Base-by-base conservation (phyloP, 1,284 basidiomycete species). In the Ustilago sp. region DNA sequence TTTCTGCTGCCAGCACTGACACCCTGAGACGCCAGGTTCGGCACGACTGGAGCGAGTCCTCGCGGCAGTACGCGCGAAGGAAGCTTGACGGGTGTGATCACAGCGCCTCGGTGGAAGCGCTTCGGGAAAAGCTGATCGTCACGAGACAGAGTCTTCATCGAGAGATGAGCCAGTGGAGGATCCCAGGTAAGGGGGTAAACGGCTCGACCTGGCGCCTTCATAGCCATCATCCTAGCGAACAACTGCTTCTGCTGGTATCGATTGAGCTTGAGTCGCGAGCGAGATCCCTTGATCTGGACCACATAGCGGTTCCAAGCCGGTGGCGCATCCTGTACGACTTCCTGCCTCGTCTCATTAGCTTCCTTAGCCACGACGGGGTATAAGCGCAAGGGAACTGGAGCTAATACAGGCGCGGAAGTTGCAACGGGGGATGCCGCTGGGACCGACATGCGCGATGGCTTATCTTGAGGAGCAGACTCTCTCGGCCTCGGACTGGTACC, bases 91-190 rank as follows among this genome's bases (percentile, higher is more conserved):
- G 68, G 57, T 15, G 79, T 64, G 50, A 83, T 80, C 15, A 80
- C 75, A 36, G 56, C 74, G 12, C 81, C 82, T 13, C 68, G 77
- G 9, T 74, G 68, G 68, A 63, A 83, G n/a, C 75, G 74, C 41
- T 81, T 83, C 8, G 79, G 72, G 54, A 82, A 81, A 58, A 83
- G 75, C 54, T 77, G 77, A 50, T 82, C 82, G 53, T 83, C 80
- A 19, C 79, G 59, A 3, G 68, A 80, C 12, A 83, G 64, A 11
- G 80, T 83, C 67, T 76, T 72, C 55, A 74, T 68, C 32, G 79
- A 68, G 19, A 83, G 65, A 17, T 64, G 60, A 1, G 62, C 39
- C 28, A 82, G 60, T 12, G 82, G 80, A 19, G 82, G 81, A 4
- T 80, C 79, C 82, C 82, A 83, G 2, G 82, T 78, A 8, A 82